Evolutionary conservation across 495 filamentous ascomycete genomes (phyloP).

Genomic region (Penicillium fimorum): DNA sequence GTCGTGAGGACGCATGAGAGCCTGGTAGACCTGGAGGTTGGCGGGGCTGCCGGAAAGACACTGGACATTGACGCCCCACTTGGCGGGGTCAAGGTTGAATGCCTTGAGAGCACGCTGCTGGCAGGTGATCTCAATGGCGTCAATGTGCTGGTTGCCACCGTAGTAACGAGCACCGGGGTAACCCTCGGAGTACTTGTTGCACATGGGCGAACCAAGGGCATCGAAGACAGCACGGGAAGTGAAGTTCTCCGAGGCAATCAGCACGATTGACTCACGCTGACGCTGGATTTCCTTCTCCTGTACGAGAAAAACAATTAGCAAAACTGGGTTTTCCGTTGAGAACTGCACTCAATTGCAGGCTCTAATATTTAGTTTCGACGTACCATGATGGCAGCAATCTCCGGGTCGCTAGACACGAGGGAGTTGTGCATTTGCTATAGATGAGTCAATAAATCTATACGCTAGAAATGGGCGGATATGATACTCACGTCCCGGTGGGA

Average conservation of each 20-base stretch:
- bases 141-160: slow-evolving; percentile 98
- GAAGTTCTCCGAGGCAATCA: slow-evolving; percentile 99
- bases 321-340: neutral
- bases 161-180: slow-evolving; percentile 99
- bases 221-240: slow-evolving; percentile 96
- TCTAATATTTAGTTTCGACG: slow-evolving; percentile 51
- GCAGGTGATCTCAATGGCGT: slow-evolving; percentile 92
- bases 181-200: slow-evolving; percentile 99
- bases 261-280: slow-evolving; percentile 95
- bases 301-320: slow-evolving; percentile 13
- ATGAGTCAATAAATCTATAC: slow-evolving; percentile 50
- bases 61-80: slow-evolving; percentile 99
- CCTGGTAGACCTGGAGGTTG: slow-evolving; percentile 98
- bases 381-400: slow-evolving; percentile 94
- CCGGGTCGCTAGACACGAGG: slow-evolving; percentile 80
- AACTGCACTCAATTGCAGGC: neutral
- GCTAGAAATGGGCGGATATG: slow-evolving; percentile 8
- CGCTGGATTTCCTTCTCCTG: slow-evolving; percentile 93
- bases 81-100: slow-evolving; percentile 78
- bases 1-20: slow-evolving; percentile 95
- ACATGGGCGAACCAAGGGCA: slow-evolving; percentile 96
- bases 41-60: slow-evolving; percentile 84
- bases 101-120: slow-evolving; percentile 92
- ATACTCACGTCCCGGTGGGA: slow-evolving; percentile 80
- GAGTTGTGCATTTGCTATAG: slow-evolving; percentile 84